phyloP scores from a whole-genome alignment of 75 land plant species.

The Selaginella moellendorffii region DNA sequence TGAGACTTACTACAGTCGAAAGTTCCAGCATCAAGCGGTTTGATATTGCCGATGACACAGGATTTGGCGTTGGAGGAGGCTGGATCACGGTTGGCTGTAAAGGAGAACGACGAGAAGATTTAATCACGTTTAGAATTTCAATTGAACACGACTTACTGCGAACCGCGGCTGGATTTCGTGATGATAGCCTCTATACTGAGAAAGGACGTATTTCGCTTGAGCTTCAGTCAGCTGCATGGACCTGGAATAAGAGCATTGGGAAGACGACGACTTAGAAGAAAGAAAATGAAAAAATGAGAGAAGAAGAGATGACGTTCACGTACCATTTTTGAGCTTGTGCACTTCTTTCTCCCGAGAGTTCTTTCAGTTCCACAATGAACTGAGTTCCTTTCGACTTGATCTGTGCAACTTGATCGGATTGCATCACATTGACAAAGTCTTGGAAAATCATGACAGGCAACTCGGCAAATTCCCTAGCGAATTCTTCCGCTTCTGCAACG shows the following conservation, averaged over 20 bases:
- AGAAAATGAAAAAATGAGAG: no score
- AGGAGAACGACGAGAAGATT: no score
- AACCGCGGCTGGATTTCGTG: slow-evolving; percentile 49
- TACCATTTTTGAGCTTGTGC: slow-evolving; percentile 50
- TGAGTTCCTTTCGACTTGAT: slow-evolving; percentile 45
- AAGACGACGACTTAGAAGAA: no score
- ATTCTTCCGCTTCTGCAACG: slow-evolving; percentile 58
- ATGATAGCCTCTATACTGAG: slow-evolving; percentile 52
- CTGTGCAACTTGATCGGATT: slow-evolving; percentile 43
- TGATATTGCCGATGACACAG: slow-evolving; percentile 73
- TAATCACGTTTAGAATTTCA: background rate
- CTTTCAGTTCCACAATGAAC: slow-evolving; percentile 69
- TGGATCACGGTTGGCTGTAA: slow-evolving; percentile 60
- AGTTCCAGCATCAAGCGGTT: slow-evolving; percentile 70
- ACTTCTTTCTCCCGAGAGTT: slow-evolving; percentile 45
- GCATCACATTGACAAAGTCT: slow-evolving; percentile 39
- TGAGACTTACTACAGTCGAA: slow-evolving; percentile 38
- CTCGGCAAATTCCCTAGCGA: slow-evolving; percentile 30
- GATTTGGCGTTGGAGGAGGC: slow-evolving; percentile 49
- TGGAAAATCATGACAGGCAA: slow-evolving; percentile 57
- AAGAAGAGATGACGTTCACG: background rate
- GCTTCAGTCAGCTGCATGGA: slow-evolving; percentile 42
- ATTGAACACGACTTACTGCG: slow-evolving; percentile 23
- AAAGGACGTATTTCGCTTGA: slow-evolving; percentile 30
- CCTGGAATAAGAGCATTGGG: no score